These are phyloP conservation scores for bread wheat (Triticum aestivum) DNA, from an alignment of 176 grass and related monocot genomes.

Conservation along the genomic window DNA sequence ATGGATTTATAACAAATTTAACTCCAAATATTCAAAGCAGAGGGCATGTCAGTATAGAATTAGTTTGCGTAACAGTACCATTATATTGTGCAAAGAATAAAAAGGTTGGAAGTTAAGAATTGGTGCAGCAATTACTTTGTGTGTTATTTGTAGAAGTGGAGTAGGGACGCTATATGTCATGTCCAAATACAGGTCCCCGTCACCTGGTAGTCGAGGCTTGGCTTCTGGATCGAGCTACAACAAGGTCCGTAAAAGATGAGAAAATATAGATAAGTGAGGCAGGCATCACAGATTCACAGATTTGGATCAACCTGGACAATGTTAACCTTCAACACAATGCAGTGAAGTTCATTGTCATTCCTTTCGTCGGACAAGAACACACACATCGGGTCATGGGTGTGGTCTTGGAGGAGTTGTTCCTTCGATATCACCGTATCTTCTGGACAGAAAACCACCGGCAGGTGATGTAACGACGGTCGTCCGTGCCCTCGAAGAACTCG, in stretches of 20 bases:
- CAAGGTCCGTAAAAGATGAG: neutral
- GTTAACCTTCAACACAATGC: constrained; percentile 54
- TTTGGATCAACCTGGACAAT: constrained; percentile 52
- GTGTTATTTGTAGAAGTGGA: constrained; percentile 65
- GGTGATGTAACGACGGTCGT: constrained; percentile 41
- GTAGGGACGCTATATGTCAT: constrained; percentile 75
- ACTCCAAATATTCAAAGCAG: no score
- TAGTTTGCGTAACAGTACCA: neutral
- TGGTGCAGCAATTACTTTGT: constrained; percentile 22
- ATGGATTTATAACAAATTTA: no score
- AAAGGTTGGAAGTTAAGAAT: neutral
- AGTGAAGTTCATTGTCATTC: constrained; percentile 72
- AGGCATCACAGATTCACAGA: constrained; percentile 21
- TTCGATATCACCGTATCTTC: neutral
- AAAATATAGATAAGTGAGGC: neutral
- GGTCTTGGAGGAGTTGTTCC: constrained; percentile 17
- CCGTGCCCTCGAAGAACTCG: constrained; percentile 61
- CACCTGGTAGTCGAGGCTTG: constrained; percentile 29
- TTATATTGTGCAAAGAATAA: no score
- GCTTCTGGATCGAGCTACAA: constrained; percentile 43
- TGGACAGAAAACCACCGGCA: neutral
- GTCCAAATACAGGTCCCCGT: constrained; percentile 63
- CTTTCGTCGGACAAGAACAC: constrained; percentile 79
- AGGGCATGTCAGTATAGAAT: no score
- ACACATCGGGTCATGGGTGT: constrained; percentile 44